Evolutionary conservation across 2,329 filamentous ascomycete genomes (phyloP).

Genomic region (Calonectria honghensis): DNA sequence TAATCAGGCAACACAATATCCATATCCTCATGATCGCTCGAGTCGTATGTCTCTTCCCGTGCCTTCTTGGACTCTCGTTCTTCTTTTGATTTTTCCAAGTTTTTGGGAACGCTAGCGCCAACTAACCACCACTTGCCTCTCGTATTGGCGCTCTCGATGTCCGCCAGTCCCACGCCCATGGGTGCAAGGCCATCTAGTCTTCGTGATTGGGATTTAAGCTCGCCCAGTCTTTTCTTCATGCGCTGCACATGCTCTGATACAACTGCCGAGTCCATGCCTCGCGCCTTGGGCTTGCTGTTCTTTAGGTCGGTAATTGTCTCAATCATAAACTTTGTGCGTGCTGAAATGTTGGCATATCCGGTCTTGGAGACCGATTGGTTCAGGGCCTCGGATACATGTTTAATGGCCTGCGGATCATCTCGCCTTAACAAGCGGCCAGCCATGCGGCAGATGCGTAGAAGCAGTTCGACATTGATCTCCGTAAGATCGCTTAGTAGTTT

Average conservation of each 20-base stretch:
- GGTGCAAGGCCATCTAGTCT: slow-evolving; percentile 85
- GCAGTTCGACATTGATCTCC: slow-evolving; percentile 90
- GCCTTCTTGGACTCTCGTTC: slow-evolving; percentile 55
- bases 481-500: slow-evolving; percentile 84
- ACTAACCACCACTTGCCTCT: slow-evolving; percentile 99
- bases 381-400: slow-evolving; percentile 89
- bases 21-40: slow-evolving; percentile 68
- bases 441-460: slow-evolving; percentile 88
- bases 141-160: slow-evolving; percentile 88
- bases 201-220: slow-evolving; percentile 76
- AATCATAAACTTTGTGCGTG: slow-evolving; percentile 97
- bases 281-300: slow-evolving; percentile 91
- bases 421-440: slow-evolving; percentile 88
- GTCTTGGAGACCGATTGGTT: slow-evolving; percentile 81
- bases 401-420: slow-evolving; percentile 91
- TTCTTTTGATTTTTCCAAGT: slow-evolving; percentile 49
- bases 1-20: slow-evolving; percentile 79
- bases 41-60: slow-evolving; percentile 47
- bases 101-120: slow-evolving; percentile 88
- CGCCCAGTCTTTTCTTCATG: slow-evolving; percentile 91
- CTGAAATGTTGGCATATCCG: slow-evolving; percentile 83
- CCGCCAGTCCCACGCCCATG: slow-evolving; percentile 85
- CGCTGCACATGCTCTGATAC: slow-evolving; percentile 88
- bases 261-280: slow-evolving; percentile 80
- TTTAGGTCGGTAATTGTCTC: slow-evolving; percentile 96